phyloP scores from a whole-genome alignment of 495 filamentous ascomycete genomes.

The Chlorociboria aeruginascens region DNA sequence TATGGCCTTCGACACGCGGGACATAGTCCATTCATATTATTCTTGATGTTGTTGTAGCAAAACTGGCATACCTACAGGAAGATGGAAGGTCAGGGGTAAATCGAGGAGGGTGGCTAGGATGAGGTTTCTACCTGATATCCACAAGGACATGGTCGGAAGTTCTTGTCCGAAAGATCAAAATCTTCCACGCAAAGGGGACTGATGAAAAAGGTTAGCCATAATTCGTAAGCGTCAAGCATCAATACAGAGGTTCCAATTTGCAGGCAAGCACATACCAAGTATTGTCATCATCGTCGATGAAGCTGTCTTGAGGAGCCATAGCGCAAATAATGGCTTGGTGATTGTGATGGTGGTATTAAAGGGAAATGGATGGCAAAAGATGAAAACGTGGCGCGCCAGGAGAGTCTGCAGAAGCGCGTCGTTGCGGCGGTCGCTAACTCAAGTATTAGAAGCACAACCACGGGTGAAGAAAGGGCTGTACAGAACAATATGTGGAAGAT shows the following conservation, averaged over 20 bases:
- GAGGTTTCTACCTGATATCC: constrained; percentile 74
- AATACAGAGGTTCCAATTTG: not conserved
- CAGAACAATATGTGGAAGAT: too few species aligned
- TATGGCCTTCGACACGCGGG: constrained; percentile 92
- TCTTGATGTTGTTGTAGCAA: constrained; percentile 97
- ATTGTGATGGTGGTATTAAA: constrained; percentile 4
- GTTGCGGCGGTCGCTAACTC: not conserved
- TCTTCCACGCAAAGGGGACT: constrained; percentile 98
- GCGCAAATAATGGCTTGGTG: not conserved
- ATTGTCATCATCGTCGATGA: constrained; percentile 96
- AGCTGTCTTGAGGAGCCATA: constrained; percentile 67
- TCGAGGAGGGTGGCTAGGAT: constrained; percentile 1
- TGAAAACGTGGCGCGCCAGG: not conserved
- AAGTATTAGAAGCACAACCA: not conserved
- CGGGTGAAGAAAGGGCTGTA: too few species aligned
- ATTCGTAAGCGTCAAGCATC: not conserved
- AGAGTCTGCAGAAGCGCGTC: constrained; percentile 2
- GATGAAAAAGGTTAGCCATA: not conserved
- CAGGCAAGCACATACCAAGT: constrained; percentile 51
- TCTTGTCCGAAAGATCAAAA: constrained; percentile 92
- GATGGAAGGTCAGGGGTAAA: not conserved
- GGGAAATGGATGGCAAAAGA: not conserved
- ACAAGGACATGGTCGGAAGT: constrained; percentile 95
- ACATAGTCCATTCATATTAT: constrained; percentile 88
- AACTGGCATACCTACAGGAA: constrained; percentile 87